phyloP scores from a whole-genome alignment of 768 basidiomycete species.

The Mycena amicta region DNA sequence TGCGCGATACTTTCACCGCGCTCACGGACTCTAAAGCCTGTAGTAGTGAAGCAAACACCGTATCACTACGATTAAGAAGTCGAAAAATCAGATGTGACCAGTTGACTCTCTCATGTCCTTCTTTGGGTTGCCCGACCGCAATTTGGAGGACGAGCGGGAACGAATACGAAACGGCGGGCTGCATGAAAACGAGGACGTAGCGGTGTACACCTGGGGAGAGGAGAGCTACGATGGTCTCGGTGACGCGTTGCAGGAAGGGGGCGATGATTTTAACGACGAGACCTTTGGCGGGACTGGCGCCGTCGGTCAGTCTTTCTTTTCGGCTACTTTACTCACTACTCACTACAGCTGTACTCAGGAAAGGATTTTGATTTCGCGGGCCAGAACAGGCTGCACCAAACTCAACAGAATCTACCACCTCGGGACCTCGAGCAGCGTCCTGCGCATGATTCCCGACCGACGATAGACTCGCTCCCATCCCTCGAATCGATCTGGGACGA shows the following conservation, averaged over 20 bases:
- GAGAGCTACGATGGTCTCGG: constrained; percentile 90
- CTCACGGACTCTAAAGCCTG: too few relatives aligned
- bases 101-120: constrained; percentile 76
- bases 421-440: constrained; percentile 12
- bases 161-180: constrained; percentile 50
- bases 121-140: constrained; percentile 71
- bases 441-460: constrained; percentile 32
- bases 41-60: too few relatives aligned
- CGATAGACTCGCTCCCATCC: constrained; percentile 44
- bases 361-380: constrained; percentile 90
- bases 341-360: constrained; percentile 46
- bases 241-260: constrained; percentile 83
- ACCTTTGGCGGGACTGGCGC: constrained; percentile 79
- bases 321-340: constrained; percentile 8
- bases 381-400: constrained; percentile 33
- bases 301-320: constrained; percentile 65
- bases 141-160: constrained; percentile 66
- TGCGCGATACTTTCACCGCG: too few relatives aligned
- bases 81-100: too few relatives aligned
- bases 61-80: too few relatives aligned
- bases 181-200: constrained; percentile 76
- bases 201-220: constrained; percentile 92
- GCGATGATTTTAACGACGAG: constrained; percentile 94
- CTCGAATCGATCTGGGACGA: constrained; percentile 83
- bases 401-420: constrained; percentile 25